Conservation (phyloP, 2,329 filamentous ascomycete species). For the Aspergillus vadensis region DNA sequence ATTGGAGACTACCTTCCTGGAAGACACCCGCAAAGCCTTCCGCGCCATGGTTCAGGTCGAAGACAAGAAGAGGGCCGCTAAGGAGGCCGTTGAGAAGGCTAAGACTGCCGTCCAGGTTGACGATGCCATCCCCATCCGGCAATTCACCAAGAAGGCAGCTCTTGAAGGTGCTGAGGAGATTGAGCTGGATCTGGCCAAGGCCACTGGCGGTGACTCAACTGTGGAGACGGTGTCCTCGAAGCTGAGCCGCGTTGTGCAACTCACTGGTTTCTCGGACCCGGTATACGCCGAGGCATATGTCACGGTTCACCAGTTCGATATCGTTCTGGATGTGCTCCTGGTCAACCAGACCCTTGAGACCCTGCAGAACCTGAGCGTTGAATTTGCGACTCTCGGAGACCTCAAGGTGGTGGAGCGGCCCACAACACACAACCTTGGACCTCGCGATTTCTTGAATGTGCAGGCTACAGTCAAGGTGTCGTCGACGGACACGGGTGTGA, state of each 20-base stretch:
- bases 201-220: conserved; percentile 83
- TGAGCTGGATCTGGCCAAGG: conserved; percentile 87
- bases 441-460: conserved; percentile 96
- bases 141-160: conserved; percentile 87
- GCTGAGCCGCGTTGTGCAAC: conserved; percentile 90
- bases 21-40: conserved; percentile 95
- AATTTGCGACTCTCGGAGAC: conserved; percentile 97
- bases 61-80: conserved; percentile 95
- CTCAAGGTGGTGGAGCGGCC: conserved; percentile 97
- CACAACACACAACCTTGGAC: conserved; percentile 91
- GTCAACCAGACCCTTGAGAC: conserved; percentile 98
- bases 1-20: conserved; percentile 86
- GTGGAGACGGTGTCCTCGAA: conserved; percentile 90
- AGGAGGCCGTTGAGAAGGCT: conserved; percentile 88
- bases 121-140: conserved; percentile 88
- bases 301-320: conserved; percentile 98
- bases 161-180: conserved; percentile 81
- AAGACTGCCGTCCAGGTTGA: conserved; percentile 95
- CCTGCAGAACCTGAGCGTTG: conserved; percentile 92
- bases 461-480: conserved; percentile 99
- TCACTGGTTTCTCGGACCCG: conserved; percentile 96
- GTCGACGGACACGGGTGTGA: conserved; percentile 95
- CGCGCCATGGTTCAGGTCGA: conserved; percentile 95
- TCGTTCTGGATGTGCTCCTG: conserved; percentile 90
- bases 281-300: conserved; percentile 99